Conservation (phyloP, 768 basidiomycete species). For the Auricularia auricula-judae region DNA sequence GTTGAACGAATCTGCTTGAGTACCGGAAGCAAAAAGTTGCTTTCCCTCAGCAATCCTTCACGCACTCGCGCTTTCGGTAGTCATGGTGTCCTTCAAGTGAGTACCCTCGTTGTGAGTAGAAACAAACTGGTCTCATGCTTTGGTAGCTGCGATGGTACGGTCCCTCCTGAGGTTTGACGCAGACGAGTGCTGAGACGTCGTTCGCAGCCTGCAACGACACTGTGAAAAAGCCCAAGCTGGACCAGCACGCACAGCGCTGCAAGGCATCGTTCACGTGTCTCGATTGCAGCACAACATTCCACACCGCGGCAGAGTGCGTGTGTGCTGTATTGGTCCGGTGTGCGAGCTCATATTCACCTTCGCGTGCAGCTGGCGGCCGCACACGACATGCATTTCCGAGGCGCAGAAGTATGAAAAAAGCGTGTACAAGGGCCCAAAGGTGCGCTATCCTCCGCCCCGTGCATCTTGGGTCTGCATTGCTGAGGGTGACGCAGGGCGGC, state of each 20-base stretch:
- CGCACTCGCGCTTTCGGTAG: neutral
- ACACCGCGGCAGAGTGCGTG: slow-evolving; percentile 67
- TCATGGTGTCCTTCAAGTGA: neutral
- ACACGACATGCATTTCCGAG: slow-evolving; percentile 80
- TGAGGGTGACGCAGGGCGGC: neutral
- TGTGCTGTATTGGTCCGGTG: slow-evolving; percentile 7
- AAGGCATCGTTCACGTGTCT: slow-evolving; percentile 66
- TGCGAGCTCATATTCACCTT: neutral
- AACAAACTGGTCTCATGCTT: neutral
- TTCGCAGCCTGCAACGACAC: slow-evolving; percentile 65
- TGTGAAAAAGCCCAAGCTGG: slow-evolving; percentile 88
- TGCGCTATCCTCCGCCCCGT: slow-evolving; percentile 13
- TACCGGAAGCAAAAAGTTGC: too few species aligned
- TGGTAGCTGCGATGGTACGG: neutral
- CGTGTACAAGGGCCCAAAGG: slow-evolving; percentile 72
- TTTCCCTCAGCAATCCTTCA: too few species aligned
- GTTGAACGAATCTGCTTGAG: too few species aligned
- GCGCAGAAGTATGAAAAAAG: slow-evolving; percentile 90
- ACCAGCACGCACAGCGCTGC: slow-evolving; percentile 56
- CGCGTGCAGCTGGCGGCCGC: slow-evolving; percentile 18
- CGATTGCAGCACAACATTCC: slow-evolving; percentile 82
- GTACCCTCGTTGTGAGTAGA: neutral
- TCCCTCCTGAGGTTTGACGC: too few species aligned
- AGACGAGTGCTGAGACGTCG: too few species aligned
- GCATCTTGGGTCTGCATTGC: too few species aligned